Percentiles rank a stretch among this genome's conserved stretches.
Evolutionary conservation across 257 asterid genomes (phyloP).

Genomic region (Salvia rosmarinus): DNA sequence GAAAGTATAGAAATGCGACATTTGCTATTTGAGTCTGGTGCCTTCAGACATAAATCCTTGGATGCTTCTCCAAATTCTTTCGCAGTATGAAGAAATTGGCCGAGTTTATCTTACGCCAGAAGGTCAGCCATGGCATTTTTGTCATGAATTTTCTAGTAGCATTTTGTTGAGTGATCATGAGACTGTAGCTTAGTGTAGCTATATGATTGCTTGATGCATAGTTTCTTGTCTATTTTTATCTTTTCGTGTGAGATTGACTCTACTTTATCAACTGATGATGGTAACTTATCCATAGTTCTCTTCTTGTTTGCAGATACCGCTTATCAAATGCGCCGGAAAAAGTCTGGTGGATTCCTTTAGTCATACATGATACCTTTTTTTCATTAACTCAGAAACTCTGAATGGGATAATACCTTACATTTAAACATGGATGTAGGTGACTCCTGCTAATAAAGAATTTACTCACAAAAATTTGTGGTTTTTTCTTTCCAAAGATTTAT

Average conservation of each 20-base stretch:
- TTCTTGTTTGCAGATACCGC: constrained; percentile 52
- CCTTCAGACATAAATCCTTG: constrained; percentile 88
- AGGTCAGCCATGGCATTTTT: constrained; percentile 42
- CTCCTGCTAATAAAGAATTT: too few species aligned
- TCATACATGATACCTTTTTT: too few species aligned
- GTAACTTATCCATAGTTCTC: background rate
- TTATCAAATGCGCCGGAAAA: constrained; percentile 61
- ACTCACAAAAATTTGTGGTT: background rate
- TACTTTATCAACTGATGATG: background rate
- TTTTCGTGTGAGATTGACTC: background rate
- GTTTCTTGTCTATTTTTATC: too few species aligned
- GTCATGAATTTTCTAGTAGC: background rate
- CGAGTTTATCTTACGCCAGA: constrained; percentile 84
- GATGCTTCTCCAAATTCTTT: constrained; percentile 72
- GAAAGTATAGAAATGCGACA: constrained; percentile 54
- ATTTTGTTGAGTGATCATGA: background rate
- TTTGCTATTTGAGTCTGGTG: too few species aligned
- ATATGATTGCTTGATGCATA: too few species aligned
- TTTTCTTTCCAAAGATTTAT: background rate
- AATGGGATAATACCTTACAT: too few species aligned
- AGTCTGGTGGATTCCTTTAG: constrained; percentile 60
- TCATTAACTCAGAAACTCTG: too few species aligned
- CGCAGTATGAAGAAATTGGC: constrained; percentile 75
- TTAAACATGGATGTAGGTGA: too few species aligned
- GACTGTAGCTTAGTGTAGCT: background rate